Evolutionary conservation across 2,329 filamentous ascomycete species (phyloP).

Genomic region (Paecilomyces sp.): DNA sequence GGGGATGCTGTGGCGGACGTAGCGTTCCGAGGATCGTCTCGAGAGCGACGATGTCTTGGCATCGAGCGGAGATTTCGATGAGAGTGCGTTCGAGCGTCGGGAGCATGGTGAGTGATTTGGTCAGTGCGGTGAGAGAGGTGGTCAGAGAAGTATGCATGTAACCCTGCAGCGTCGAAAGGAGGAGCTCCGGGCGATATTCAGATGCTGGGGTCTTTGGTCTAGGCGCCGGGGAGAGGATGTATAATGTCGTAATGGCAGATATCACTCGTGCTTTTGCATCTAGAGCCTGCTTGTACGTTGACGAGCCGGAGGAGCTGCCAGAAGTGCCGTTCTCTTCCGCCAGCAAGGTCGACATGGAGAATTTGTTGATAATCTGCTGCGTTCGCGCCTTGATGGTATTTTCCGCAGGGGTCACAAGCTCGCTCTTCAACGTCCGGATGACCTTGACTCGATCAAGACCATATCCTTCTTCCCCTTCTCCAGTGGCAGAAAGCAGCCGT

Average conservation of each 20-base stretch:
- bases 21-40: constrained; percentile 67
- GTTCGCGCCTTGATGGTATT: constrained; percentile 63
- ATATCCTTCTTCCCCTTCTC: constrained; percentile 65
- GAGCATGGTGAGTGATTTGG: constrained; percentile 69
- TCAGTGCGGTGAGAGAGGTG: constrained; percentile 66
- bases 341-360: constrained; percentile 60
- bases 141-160: constrained; percentile 79
- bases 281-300: constrained; percentile 56
- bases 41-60: constrained; percentile 85
- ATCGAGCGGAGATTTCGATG: constrained; percentile 71
- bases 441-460: constrained; percentile 68
- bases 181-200: constrained; percentile 58
- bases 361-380: constrained; percentile 75
- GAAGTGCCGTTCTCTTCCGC: constrained; percentile 4
- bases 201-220: constrained; percentile 39
- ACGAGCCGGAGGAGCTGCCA: constrained; percentile 18
- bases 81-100: constrained; percentile 76
- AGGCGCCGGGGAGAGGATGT: constrained; percentile 67
- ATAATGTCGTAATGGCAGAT: constrained; percentile 69
- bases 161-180: constrained; percentile 69
- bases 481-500: constrained; percentile 62
- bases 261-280: constrained; percentile 67
- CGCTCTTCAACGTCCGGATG: constrained; percentile 62
- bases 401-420: constrained; percentile 65
- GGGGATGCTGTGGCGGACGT: constrained; percentile 62